Conservation (phyloP, 257 asterid species). For the Galeopsis tetrahit region DNA sequence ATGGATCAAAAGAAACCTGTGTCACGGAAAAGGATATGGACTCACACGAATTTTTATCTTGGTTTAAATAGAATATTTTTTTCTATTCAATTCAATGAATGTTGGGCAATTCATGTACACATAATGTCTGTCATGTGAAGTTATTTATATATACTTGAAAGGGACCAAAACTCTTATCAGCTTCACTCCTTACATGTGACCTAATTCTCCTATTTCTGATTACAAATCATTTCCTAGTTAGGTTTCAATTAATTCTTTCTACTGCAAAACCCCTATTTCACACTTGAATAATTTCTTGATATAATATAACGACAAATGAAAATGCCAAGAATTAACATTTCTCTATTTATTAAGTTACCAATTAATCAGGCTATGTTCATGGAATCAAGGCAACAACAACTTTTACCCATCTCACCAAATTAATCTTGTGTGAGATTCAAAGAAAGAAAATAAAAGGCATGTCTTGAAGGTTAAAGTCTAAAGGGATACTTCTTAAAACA, state of each 20-base stretch:
- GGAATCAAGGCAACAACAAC: background rate
- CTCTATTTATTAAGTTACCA: background rate
- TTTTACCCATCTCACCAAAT: background rate
- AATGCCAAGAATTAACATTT: too few species aligned
- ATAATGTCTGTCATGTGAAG: slow-evolving; percentile 35
- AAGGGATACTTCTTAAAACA: too few species aligned
- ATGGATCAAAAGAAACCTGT: too few species aligned
- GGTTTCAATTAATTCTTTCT: background rate
- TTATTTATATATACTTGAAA: background rate
- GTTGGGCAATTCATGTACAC: background rate
- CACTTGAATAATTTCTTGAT: background rate
- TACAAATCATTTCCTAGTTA: background rate
- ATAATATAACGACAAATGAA: background rate
- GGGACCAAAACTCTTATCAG: slow-evolving; percentile 16
- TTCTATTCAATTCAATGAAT: too few species aligned
- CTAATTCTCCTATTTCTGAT: slow-evolving; percentile 1
- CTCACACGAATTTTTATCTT: too few species aligned
- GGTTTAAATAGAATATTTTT: too few species aligned
- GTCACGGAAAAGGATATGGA: too few species aligned
- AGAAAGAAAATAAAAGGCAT: too few species aligned
- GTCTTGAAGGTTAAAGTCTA: too few species aligned
- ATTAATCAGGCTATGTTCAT: slow-evolving; percentile 1
- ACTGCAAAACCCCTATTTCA: background rate
- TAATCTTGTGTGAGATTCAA: background rate
- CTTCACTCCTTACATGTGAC: slow-evolving; percentile 33